Evolutionary conservation across 352 stramenopile genomes (phyloP).

Genomic region (Pythium angustatum): DNA sequence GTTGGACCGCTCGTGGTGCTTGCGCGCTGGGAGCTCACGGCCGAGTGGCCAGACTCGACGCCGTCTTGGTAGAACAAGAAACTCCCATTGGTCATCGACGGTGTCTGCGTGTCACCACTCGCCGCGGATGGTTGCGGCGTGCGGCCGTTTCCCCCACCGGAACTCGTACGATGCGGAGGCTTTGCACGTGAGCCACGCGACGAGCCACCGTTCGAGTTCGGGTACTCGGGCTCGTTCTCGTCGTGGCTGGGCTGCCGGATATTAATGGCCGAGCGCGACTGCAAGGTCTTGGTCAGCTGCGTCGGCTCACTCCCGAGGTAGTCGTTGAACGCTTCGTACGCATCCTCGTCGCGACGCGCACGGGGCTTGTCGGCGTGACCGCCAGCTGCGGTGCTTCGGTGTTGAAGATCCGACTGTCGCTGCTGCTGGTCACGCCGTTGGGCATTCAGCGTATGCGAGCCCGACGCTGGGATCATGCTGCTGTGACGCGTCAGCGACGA

Average conservation of each 20-base stretch:
- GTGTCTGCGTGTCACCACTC: background rate
- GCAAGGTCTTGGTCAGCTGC: conserved; percentile 41
- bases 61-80: conserved; percentile 32
- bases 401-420: conserved; percentile 5
- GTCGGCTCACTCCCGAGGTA: conserved; percentile 58
- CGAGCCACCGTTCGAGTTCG: background rate
- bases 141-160: background rate
- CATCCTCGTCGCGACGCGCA: conserved; percentile 30
- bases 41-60: conserved; percentile 19
- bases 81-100: conserved; percentile 17
- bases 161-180: conserved; percentile 1
- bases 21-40: conserved; percentile 6
- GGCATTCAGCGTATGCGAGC: conserved; percentile 35
- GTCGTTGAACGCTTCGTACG: conserved; percentile 80
- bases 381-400: conserved; percentile 14
- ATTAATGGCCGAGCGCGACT: conserved; percentile 22
- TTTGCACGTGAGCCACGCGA: conserved; percentile 2
- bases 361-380: background rate
- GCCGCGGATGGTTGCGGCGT: background rate
- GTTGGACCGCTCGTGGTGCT: background rate
- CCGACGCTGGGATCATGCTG: conserved; percentile 56
- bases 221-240: background rate
- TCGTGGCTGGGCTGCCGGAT: conserved; percentile 8
- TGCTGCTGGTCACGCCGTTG: conserved; percentile 18
- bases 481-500: conserved; percentile 38